Evolutionary conservation across 306 rosid species (phyloP).

Genomic region (Ceratonia siliqua): DNA sequence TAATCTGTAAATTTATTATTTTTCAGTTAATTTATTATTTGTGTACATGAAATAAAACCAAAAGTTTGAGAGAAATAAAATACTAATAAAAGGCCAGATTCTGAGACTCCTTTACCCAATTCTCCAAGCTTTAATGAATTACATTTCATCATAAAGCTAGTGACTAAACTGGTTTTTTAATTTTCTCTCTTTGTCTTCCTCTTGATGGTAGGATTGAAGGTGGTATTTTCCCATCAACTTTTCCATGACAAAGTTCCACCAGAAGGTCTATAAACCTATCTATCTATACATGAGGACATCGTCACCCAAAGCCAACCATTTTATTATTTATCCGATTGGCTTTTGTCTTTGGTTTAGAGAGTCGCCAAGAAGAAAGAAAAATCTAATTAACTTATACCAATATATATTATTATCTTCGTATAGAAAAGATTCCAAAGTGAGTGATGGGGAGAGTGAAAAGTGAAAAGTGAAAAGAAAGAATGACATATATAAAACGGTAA

Average conservation of each 20-base stretch:
- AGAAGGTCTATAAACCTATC: slow-evolving; percentile 26
- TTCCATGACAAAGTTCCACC: slow-evolving; percentile 25
- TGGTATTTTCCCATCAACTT: slow-evolving; percentile 36
- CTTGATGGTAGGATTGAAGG: slow-evolving; percentile 6
- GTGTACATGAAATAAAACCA: no score
- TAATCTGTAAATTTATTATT: no score
- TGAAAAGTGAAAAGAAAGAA: neutral
- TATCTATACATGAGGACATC: neutral
- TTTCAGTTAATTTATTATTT: no score
- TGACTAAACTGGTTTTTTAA: neutral
- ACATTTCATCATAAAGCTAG: neutral
- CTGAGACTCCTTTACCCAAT: neutral
- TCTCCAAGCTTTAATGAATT: neutral
- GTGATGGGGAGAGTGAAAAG: neutral
- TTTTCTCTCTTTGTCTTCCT: neutral
- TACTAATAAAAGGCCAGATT: neutral
- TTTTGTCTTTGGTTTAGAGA: neutral
- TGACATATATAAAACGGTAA: neutral
- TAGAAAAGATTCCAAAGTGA: neutral
- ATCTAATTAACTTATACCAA: neutral
- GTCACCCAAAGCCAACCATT: slow-evolving; percentile 13
- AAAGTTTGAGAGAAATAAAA: neutral
- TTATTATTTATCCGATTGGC: neutral
- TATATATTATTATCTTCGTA: neutral
- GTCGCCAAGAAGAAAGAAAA: neutral